These are phyloP conservation scores for Albugo laibachii DNA, from an alignment of 352 stramenopile genomes.

Conservation along the genomic window DNA sequence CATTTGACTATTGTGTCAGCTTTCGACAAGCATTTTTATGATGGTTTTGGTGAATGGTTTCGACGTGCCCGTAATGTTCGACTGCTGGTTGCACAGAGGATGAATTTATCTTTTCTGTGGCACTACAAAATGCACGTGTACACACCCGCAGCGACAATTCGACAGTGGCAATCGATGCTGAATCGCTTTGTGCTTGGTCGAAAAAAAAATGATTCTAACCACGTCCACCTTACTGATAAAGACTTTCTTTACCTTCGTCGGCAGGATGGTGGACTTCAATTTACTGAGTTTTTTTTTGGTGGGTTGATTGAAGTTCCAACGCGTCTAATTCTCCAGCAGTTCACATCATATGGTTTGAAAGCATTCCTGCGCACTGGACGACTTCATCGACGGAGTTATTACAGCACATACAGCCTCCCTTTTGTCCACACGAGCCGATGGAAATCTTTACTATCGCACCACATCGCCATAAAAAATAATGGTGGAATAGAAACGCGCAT, in stretches of 20 bases:
- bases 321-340: conserved; percentile 2
- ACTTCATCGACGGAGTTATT: neutral
- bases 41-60: conserved; percentile 5
- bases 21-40: conserved; percentile 5
- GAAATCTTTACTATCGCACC: conserved; percentile 4
- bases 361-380: conserved; percentile 1
- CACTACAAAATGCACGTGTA: conserved; percentile 1
- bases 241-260: conserved; percentile 4
- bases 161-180: conserved; percentile 2
- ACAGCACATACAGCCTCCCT: neutral
- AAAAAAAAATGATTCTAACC: neutral
- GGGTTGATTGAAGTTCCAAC: conserved; percentile 2
- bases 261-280: conserved; percentile 1
- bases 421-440: neutral
- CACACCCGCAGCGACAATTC: neutral
- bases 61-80: conserved; percentile 2
- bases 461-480: conserved; percentile 2
- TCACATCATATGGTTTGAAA: neutral
- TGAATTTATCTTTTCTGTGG: conserved; percentile 2
- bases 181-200: conserved; percentile 5
- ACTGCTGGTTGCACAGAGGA: neutral
- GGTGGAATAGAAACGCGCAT: conserved; percentile 1
- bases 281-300: conserved; percentile 2
- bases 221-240: conserved; percentile 1
- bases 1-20: neutral